Percentiles rank a stretch among this genome's conserved stretches.
Conservation (phyloP, 2,329 filamentous ascomycete genomes). For the Monosporascus cannonballus region DNA sequence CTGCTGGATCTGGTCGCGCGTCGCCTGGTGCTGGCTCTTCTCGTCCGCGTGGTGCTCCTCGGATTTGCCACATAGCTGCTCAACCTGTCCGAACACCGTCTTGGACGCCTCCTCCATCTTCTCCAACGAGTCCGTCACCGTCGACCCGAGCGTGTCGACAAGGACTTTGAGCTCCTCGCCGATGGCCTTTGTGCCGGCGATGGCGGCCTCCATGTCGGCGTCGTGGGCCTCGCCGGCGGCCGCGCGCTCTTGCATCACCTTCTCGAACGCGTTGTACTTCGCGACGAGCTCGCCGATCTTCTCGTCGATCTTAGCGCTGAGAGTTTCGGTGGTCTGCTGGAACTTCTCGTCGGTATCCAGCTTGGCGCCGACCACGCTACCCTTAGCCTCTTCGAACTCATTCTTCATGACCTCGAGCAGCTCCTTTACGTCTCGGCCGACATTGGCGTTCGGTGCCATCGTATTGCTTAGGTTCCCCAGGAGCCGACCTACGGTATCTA, state of each 20-base stretch:
- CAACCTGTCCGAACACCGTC: slow-evolving; percentile 77
- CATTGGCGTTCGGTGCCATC: slow-evolving; percentile 49
- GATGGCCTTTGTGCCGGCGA: slow-evolving; percentile 69
- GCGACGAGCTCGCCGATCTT: slow-evolving; percentile 70
- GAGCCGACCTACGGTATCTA: slow-evolving; percentile 67
- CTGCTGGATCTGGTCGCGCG: slow-evolving; percentile 73
- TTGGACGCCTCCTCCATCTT: slow-evolving; percentile 84
- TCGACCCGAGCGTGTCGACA: slow-evolving; percentile 76
- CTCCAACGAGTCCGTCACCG: slow-evolving; percentile 75
- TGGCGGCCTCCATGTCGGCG: slow-evolving; percentile 64
- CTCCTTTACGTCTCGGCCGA: slow-evolving; percentile 61
- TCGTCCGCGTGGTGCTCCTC: slow-evolving; percentile 69
- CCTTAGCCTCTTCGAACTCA: slow-evolving; percentile 83
- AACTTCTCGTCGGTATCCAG: slow-evolving; percentile 79
- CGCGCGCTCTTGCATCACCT: slow-evolving; percentile 65
- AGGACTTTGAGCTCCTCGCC: slow-evolving; percentile 83
- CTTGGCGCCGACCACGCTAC: slow-evolving; percentile 72
- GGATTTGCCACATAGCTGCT: slow-evolving; percentile 68
- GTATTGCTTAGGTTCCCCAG: slow-evolving; percentile 62
- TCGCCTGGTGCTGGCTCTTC: slow-evolving; percentile 76
- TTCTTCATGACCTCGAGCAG: slow-evolving; percentile 70
- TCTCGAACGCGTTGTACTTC: slow-evolving; percentile 85
- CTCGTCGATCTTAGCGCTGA: slow-evolving; percentile 54
- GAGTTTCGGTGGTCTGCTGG: slow-evolving; percentile 47
- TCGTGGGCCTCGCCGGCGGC: slow-evolving; percentile 69